Base-by-base conservation (phyloP, 768 basidiomycete genomes). In the Mrakia frigida region DNA sequence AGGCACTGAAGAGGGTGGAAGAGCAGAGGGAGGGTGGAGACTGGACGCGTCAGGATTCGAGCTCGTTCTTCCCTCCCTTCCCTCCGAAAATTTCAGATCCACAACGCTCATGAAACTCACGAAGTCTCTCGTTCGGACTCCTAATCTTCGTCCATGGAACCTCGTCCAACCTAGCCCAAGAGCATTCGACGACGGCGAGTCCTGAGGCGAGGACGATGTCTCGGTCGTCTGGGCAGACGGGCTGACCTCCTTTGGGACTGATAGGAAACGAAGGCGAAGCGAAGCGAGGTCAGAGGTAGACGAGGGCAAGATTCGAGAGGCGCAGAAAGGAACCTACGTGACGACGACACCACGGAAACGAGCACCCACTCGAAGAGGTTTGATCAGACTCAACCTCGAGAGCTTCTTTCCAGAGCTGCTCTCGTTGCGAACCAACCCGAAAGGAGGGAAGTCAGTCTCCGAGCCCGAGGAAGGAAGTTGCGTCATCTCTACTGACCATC, bases 171-270 rank as follows among this genome's bases (percentile, higher is more conserved):
- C 94, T 88, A 0, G 97, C 96, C 97, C 97, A 99, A 5, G 93
- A 96, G 82, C 96, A 98, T 82, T 99, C 97, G 2, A 99, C 93
- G n/a, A 99, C 97, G 0, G 96, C 97, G 7, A 98, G 84, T 0
- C 97, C 97, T 46, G 86, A 85, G 63, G 86, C 85, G 0, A 87
- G 85, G 13, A 98, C 85, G 75, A 95, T 88, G 6, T 90, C 89
- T n/a, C 89, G 87, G 81, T 99, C 97, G 0, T 90, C 87, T 0
- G 93, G 94, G 65, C 89, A 91, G 31, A 98, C 87, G 33, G 91
- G 85, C 79, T 88, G 86, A 39, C 86, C 91, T 0, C 90, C 96
- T 81, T 93, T 92, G 3, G 96, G 96, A 46, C 94, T 95, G 81
- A 50, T 74, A 70, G 16, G 31, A 35, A 23, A 16, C 65, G 43